Evolutionary conservation across 148 eudicot species (phyloP).

Genomic region (Spergularia marina): DNA sequence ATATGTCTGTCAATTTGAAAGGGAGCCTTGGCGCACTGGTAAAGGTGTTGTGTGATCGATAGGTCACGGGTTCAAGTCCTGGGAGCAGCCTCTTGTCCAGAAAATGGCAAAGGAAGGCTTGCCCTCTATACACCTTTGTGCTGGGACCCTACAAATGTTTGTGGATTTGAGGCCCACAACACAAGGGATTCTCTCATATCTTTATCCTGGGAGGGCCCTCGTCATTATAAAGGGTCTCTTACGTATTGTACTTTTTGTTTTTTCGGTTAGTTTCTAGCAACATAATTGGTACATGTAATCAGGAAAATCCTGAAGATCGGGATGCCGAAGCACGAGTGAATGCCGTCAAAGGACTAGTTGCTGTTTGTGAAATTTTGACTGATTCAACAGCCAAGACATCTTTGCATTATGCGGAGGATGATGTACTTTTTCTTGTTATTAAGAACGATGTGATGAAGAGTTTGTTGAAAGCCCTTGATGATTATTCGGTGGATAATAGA

Average conservation of each 20-base stretch:
- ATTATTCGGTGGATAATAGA: slow-evolving; percentile 91
- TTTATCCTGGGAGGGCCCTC: neutral
- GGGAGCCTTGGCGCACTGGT: too few species aligned
- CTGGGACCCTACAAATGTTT: neutral
- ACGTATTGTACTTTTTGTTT: neutral
- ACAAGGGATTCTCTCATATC: neutral
- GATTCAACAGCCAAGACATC: slow-evolving; percentile 32
- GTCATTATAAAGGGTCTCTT: neutral
- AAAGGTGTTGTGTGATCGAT: too few species aligned
- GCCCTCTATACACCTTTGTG: too few species aligned
- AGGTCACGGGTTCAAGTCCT: too few species aligned
- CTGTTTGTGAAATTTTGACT: slow-evolving; percentile 70
- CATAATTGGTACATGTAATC: slow-evolving; percentile 16
- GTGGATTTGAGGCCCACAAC: neutral
- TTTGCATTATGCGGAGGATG: slow-evolving; percentile 40
- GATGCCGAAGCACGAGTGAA: slow-evolving; percentile 98
- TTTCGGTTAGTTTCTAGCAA: neutral
- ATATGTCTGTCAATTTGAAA: too few species aligned
- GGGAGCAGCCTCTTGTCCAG: too few species aligned
- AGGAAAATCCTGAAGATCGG: slow-evolving; percentile 86
- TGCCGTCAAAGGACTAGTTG: slow-evolving; percentile 83
- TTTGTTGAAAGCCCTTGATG: slow-evolving; percentile 82
- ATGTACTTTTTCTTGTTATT: slow-evolving; percentile 40
- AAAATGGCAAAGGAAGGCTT: too few species aligned
- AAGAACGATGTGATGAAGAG: slow-evolving; percentile 71